Base-by-base conservation (phyloP, 208 protist genomes). In the Giardia muris region DNA sequence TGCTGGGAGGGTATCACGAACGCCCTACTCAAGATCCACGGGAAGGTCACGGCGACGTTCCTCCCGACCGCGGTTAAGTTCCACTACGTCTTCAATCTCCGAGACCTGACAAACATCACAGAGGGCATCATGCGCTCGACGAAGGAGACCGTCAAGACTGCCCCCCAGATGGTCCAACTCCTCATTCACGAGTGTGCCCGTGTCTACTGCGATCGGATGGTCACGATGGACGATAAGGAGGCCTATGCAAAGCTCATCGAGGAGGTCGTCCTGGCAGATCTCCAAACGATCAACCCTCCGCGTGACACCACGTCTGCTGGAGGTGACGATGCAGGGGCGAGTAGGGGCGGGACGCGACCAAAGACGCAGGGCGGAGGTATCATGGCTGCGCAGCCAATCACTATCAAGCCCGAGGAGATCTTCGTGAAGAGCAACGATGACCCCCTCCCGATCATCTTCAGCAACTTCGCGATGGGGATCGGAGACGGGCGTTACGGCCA, bases 71-170 rank as follows among this genome's bases (percentile, higher is more conserved):
- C 97, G 48, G 95, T 98, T 92, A 99, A 99, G 94, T 99, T 99
- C 95, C 97, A 99, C 94, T 99, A 99, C 95, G 95, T 98, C 92
- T 99, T 98, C 96, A 99, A 99, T 95, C 96, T 99, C 94, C 95
- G 97, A 46, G 97, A 99, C 92, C 96, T 98, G 93, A 97, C 97
- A 92, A 97, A 97, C 94, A 96, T 99, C 86, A 97, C 98, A 92
- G 97, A 98, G 76, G 96, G 96, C 86, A 1, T 96, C 10, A 87
- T 95, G 86, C 46, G 57, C n/a, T 43, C 92, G 1, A n/a, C 10
- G n/a, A 67, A 93, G 10, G 90, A 90, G 39, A n/a, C 96, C 3
- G 96, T 98, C 94, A 96, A 94, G 2, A 96, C 93, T 43, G 94
- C 94, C 67, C 67, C 96, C 57, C 93, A 96, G 67, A 93, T 98